Base-by-base conservation (phyloP, 2,329 filamentous ascomycete species). In the Fusarium robinianum region DNA sequence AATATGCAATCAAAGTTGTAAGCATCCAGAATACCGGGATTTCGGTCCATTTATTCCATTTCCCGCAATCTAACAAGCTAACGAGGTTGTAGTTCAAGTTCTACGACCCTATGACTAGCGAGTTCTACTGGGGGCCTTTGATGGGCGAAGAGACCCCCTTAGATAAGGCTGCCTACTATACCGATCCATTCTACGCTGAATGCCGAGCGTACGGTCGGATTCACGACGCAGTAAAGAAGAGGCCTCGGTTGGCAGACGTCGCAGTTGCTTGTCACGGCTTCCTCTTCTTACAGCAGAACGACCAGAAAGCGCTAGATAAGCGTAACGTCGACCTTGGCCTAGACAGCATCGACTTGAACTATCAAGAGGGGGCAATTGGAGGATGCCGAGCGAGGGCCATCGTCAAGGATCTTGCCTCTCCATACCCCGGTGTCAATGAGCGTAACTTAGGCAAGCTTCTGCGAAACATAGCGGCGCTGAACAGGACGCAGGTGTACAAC, bases 1-100 rank as follows among this genome's bases (percentile, higher is more conserved):
- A 53, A 16, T 59, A 59, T n/a, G 51, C 56, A 6, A 42, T 59
- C 12, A 59, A 59, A 39, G 49, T 59, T 3, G 54, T 55, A 11
- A n/a, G n/a, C n/a, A n/a, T n/a, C n/a, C n/a, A n/a, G n/a, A n/a
- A n/a, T n/a, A n/a, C n/a, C n/a, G n/a, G n/a, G n/a, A n/a, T n/a
- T n/a, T n/a, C 8, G 25, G 8, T 22, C 21, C 14, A 18, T n/a
- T 19, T 24, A 4, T 8, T 21, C 10, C 3, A 29, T 19, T 18
- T 3, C 11, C 19, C 8, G 8, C 26, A 12, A 29, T 12, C 12
- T 19, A 16, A 9, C 43, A 47, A 19, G 40, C 8, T 18, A 15
- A 14, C 10, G 10, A 5, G 25, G 15, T 8, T 19, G 5, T 8
- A 55, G 56, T 59, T 57, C 38, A 59, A 54, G 12, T 57, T 57